Evolutionary conservation across 164 flowering plant species (phyloP).

Genomic region (Magnolia sinica): DNA sequence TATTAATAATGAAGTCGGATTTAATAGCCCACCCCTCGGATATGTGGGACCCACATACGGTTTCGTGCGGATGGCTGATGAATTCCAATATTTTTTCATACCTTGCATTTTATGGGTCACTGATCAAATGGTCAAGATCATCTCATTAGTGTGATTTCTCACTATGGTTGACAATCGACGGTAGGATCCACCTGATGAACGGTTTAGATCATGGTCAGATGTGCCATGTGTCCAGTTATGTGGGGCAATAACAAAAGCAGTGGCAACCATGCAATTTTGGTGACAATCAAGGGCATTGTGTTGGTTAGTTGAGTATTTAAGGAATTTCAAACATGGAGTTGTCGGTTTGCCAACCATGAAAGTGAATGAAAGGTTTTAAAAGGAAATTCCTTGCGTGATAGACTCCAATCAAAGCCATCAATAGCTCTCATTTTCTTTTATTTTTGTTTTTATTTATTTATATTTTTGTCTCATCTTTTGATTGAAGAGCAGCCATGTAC

Average conservation of each 20-base stretch:
- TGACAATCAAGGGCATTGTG: background rate
- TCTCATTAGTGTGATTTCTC: background rate
- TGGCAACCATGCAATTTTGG: background rate
- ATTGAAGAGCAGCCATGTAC: background rate
- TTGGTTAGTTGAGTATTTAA: background rate
- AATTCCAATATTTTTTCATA: no score
- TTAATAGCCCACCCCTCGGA: no score
- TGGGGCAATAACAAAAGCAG: background rate
- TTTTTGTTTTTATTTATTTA: background rate
- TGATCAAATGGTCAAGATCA: background rate
- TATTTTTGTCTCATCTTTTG: background rate
- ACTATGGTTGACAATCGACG: no score
- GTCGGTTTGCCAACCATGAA: background rate
- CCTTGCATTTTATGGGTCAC: background rate
- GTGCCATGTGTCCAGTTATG: background rate
- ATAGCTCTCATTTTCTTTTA: background rate
- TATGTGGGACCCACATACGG: no score
- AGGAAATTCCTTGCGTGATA: background rate
- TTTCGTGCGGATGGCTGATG: no score
- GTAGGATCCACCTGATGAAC: background rate
- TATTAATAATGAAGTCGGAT: no score
- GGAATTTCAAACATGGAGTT: background rate
- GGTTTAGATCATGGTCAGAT: background rate
- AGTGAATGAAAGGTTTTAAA: background rate
- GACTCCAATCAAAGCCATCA: background rate